phyloP scores from a whole-genome alignment of 2,329 filamentous ascomycete genomes.

The Coccinonectria pachysandricola region DNA sequence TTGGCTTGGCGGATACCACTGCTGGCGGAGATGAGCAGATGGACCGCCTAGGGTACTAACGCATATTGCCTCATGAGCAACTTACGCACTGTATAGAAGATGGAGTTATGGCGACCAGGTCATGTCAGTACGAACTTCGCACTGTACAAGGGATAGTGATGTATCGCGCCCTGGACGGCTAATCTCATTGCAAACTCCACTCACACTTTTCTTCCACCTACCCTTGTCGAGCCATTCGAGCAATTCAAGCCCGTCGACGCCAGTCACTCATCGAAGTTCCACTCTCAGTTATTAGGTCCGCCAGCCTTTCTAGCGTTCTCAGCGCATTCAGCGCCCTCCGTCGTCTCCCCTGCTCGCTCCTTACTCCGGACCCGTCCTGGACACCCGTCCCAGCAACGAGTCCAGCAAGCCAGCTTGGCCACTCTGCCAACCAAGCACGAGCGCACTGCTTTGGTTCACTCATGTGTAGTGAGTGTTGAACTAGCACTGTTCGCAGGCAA shows the following conservation, averaged over 20 bases:
- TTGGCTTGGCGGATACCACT: conserved; percentile 21
- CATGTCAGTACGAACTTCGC: too few species aligned
- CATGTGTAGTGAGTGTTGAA: too few species aligned
- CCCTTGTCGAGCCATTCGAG: conserved; percentile 15
- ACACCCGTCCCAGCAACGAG: conserved; percentile 20
- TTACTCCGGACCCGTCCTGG: conserved; percentile 12
- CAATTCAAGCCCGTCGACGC: conserved; percentile 8
- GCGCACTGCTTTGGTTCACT: too few species aligned
- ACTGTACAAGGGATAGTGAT: conserved; percentile 16
- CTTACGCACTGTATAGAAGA: conserved; percentile 2
- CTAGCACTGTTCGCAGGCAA: conserved; percentile 34
- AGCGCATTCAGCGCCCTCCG: conserved; percentile 3
- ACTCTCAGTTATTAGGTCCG: conserved; percentile 5
- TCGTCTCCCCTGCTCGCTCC: background rate
- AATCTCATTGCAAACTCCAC: conserved; percentile 33
- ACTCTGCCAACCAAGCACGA: conserved; percentile 20
- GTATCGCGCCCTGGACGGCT: conserved; percentile 24
- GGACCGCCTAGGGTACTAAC: too few species aligned
- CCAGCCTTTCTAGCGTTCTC: conserved; percentile 4
- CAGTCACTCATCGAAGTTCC: conserved; percentile 13
- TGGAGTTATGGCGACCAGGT: too few species aligned
- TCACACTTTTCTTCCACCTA: conserved; percentile 26
- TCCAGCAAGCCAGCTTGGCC: too few species aligned
- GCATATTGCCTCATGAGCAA: too few species aligned
- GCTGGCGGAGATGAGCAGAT: conserved; percentile 24